Conservation (phyloP, 2,329 filamentous ascomycete species). For the Penicillium sp. region DNA sequence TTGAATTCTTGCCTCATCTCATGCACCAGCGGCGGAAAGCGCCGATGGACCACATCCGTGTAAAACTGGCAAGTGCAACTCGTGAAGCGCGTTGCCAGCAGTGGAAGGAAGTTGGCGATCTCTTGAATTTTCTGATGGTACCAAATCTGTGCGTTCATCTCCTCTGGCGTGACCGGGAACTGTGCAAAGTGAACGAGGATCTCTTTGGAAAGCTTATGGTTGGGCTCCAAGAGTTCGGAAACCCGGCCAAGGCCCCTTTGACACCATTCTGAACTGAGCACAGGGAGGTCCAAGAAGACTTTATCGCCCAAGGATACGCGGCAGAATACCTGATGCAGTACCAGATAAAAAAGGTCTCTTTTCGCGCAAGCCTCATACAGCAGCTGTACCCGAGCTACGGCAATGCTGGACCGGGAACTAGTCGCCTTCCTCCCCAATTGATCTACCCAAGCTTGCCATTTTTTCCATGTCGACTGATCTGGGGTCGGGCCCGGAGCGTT, state of each 20-base stretch:
- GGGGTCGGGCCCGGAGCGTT: not conserved
- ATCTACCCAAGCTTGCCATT: constrained; percentile 5
- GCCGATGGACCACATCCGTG: constrained; percentile 26
- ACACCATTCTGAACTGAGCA: constrained; percentile 38
- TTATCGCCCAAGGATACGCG: constrained; percentile 46
- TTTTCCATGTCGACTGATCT: constrained; percentile 5
- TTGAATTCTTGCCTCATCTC: constrained; percentile 55
- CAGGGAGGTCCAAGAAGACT: constrained; percentile 37
- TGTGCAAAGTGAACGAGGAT: constrained; percentile 10
- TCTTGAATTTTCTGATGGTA: constrained; percentile 35
- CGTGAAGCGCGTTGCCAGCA: constrained; percentile 47
- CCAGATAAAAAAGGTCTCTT: constrained; percentile 64
- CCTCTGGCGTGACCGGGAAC: constrained; percentile 45
- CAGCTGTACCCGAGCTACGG: constrained; percentile 52
- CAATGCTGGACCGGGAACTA: constrained; percentile 9
- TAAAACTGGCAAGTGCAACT: constrained; percentile 20
- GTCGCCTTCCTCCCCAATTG: not conserved
- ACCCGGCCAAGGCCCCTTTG: constrained; percentile 31
- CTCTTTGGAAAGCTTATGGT: constrained; percentile 23
- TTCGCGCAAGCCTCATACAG: constrained; percentile 57
- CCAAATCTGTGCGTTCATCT: constrained; percentile 27
- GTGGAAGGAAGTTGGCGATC: constrained; percentile 39
- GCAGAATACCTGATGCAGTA: constrained; percentile 67
- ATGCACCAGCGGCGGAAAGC: constrained; percentile 58
- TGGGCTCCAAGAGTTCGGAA: constrained; percentile 46